A percentile compares a stretch with the other conserved stretches of the same genome.
phyloP scores from a whole-genome alignment of 2,329 filamentous ascomycete species.

The Phyllosticta ampelicida region DNA sequence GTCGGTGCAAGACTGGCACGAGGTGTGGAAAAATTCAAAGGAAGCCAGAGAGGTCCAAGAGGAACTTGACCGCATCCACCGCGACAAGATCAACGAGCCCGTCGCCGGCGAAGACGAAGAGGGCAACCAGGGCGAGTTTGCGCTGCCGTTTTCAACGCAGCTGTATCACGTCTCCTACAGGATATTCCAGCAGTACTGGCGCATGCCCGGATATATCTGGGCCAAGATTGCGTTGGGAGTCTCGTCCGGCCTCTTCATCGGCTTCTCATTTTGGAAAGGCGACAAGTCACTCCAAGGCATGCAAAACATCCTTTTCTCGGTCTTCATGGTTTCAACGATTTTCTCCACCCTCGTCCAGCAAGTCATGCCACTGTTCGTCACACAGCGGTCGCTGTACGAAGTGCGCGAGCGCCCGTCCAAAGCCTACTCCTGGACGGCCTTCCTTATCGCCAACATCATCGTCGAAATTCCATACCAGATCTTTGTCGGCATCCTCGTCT shows the following conservation, averaged over 20 bases:
- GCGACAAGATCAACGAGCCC: slow-evolving; percentile 21
- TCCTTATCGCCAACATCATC: slow-evolving; percentile 59
- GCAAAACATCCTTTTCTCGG: slow-evolving; percentile 37
- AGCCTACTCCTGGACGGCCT: slow-evolving; percentile 64
- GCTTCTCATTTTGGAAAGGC: slow-evolving; percentile 34
- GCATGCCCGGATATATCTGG: slow-evolving; percentile 34
- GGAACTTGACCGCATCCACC: slow-evolving; percentile 31
- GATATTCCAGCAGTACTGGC: slow-evolving; percentile 37
- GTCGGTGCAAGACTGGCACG: slow-evolving; percentile 34
- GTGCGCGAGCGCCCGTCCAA: slow-evolving; percentile 53
- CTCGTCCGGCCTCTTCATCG: slow-evolving; percentile 22
- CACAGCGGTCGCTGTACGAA: slow-evolving; percentile 49
- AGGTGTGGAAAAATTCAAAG: slow-evolving; percentile 27
- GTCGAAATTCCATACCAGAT: slow-evolving; percentile 61
- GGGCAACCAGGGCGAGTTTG: slow-evolving; percentile 31
- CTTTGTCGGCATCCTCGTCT: slow-evolving; percentile 52
- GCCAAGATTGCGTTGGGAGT: slow-evolving; percentile 22
- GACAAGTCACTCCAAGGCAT: slow-evolving; percentile 29
- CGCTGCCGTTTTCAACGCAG: slow-evolving; percentile 29
- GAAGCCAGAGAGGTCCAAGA: slow-evolving; percentile 20
- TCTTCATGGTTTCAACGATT: slow-evolving; percentile 40
- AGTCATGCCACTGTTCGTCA: slow-evolving; percentile 50
- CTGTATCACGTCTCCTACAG: slow-evolving; percentile 27
- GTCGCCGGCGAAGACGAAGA: slow-evolving; percentile 22
- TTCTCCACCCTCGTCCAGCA: slow-evolving; percentile 41